Evolutionary conservation across 2,329 filamentous ascomycete genomes (phyloP).

Genomic region (Colletotrichum acutatum): DNA sequence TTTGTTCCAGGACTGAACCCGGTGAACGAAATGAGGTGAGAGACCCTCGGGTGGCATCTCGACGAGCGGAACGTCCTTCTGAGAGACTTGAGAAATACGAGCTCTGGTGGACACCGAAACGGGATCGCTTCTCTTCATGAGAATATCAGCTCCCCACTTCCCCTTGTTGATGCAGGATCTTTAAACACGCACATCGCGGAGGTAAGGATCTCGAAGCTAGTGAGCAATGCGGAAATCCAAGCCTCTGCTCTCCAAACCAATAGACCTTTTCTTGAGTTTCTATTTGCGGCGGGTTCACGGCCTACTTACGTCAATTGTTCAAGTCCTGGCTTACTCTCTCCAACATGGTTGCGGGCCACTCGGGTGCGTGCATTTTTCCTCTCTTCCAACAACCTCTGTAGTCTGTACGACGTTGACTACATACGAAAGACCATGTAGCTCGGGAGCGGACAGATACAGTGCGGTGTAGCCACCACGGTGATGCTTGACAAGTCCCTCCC

Average conservation of each 20-base stretch:
- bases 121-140: not conserved
- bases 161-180: not conserved
- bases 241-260: slow-evolving; percentile 23
- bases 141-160: not conserved
- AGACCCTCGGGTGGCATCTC: not conserved
- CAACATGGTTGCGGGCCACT: slow-evolving; percentile 2
- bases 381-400: slow-evolving; percentile 13
- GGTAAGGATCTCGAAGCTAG: not conserved
- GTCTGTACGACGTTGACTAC: slow-evolving; percentile 34
- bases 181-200: not conserved
- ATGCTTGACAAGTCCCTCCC: slow-evolving; percentile 3
- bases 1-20: not conserved
- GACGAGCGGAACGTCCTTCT: not conserved
- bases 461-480: slow-evolving; percentile 36
- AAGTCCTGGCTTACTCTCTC: not conserved
- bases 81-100: not conserved
- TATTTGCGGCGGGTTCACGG: not conserved
- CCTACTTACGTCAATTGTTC: not conserved
- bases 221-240: not conserved
- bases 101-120: not conserved
- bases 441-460: slow-evolving; percentile 44
- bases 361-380: slow-evolving; percentile 29
- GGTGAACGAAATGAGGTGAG: not conserved
- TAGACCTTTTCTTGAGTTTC: slow-evolving; percentile 26
- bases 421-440: slow-evolving; percentile 51